A percentile compares a stretch with the other conserved stretches of the same genome.
These are phyloP conservation scores for Megacollybia marginata DNA, from an alignment of 768 basidiomycete genomes.

Conservation along the genomic window DNA sequence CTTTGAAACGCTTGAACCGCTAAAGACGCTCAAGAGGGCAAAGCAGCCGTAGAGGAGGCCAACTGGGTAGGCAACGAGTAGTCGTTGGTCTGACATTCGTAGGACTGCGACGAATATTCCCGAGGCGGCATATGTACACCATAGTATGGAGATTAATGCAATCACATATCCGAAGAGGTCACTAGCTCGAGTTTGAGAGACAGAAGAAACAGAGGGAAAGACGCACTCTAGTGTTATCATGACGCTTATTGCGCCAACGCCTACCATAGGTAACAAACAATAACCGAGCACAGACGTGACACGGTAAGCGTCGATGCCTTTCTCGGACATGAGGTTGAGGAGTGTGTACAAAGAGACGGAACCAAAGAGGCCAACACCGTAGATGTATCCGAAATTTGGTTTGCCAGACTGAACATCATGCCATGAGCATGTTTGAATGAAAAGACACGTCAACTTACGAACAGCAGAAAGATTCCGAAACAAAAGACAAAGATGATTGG, in stretches of 20 bases:
- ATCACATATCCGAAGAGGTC: slow-evolving; percentile 82
- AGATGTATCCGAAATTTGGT: slow-evolving; percentile 97
- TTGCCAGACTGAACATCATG: slow-evolving; percentile 98
- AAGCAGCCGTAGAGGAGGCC: slow-evolving; percentile 93
- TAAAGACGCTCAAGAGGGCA: slow-evolving; percentile 88
- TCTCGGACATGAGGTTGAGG: slow-evolving; percentile 94
- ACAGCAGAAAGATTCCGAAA: slow-evolving; percentile 86
- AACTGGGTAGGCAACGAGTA: slow-evolving; percentile 95
- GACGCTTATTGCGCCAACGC: slow-evolving; percentile 84
- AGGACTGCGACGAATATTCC: slow-evolving; percentile 94
- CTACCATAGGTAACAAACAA: slow-evolving; percentile 94
- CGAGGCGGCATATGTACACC: slow-evolving; percentile 97
- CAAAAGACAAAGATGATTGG: slow-evolving; percentile 93
- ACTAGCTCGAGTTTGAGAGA: slow-evolving; percentile 29
- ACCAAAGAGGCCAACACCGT: slow-evolving; percentile 95
- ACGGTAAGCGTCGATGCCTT: slow-evolving; percentile 92
- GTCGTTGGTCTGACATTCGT: slow-evolving; percentile 90
- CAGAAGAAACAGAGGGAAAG: slow-evolving; percentile 1
- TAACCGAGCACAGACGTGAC: slow-evolving; percentile 94
- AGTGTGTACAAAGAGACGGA: slow-evolving; percentile 88
- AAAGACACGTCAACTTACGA: slow-evolving; percentile 49
- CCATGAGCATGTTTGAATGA: slow-evolving; percentile 6
- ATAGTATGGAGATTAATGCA: slow-evolving; percentile 75
- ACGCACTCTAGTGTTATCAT: slow-evolving; percentile 83
- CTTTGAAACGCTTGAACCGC: slow-evolving; percentile 18